Conservation (phyloP, 1,284 basidiomycete species). For the Boletus semigastroideus region DNA sequence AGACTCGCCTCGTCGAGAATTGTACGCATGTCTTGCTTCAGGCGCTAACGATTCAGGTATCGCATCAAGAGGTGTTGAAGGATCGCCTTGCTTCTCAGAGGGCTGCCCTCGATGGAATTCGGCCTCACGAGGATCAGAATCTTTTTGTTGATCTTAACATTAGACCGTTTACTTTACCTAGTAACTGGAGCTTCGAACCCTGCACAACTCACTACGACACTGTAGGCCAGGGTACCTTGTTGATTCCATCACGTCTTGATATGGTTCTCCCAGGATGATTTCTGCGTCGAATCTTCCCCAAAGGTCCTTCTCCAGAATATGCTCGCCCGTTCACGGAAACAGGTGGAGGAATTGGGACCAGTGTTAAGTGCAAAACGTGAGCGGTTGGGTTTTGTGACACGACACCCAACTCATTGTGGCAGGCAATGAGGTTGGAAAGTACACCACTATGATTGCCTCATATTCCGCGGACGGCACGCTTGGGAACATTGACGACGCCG, state of each 20-base stretch:
- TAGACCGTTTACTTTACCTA: constrained; percentile 60
- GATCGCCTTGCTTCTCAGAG: constrained; percentile 47
- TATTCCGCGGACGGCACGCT: constrained; percentile 54
- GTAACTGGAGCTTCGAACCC: constrained; percentile 75
- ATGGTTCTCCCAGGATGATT: constrained; percentile 46
- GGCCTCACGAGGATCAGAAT: constrained; percentile 60
- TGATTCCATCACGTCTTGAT: not conserved
- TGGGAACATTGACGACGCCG: constrained; percentile 62
- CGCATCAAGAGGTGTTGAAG: constrained; percentile 59
- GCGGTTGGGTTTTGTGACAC: constrained; percentile 21
- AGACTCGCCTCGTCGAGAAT: constrained; percentile 57
- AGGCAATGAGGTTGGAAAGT: constrained; percentile 61
- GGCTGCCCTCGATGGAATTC: constrained; percentile 47
- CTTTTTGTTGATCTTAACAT: constrained; percentile 73
- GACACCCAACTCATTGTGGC: constrained; percentile 6
- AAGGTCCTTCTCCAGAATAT: constrained; percentile 80
- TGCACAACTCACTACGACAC: constrained; percentile 73
- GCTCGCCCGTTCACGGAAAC: constrained; percentile 55
- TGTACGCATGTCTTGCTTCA: constrained; percentile 54
- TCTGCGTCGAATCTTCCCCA: constrained; percentile 63
- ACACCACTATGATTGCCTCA: constrained; percentile 48
- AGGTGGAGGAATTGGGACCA: constrained; percentile 58
- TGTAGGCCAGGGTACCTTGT: constrained; percentile 37
- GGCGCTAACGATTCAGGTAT: constrained; percentile 55
- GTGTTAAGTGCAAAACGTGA: constrained; percentile 62